Conservation (phyloP, 345 rosid species). For the Lenwebbia sp. region DNA sequence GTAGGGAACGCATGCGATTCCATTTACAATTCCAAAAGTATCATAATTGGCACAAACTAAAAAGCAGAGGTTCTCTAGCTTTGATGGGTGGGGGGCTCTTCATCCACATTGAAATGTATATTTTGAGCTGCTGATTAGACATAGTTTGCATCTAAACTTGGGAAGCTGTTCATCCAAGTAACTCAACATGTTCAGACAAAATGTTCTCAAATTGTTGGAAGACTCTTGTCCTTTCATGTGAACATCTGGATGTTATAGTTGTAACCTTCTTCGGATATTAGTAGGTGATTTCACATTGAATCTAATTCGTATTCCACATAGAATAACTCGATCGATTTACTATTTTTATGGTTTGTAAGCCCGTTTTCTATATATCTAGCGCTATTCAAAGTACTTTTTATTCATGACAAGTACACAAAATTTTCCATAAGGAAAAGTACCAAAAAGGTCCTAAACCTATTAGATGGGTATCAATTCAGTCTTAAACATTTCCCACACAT, state of each 20-base stretch:
- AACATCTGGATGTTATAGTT: background rate
- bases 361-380: background rate
- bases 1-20: background rate
- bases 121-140: background rate
- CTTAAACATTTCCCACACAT: no score
- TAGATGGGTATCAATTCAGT: no score
- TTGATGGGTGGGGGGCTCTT: background rate
- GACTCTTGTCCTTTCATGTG: background rate
- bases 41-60: background rate
- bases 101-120: background rate
- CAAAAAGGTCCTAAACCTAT: no score
- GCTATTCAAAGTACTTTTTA: background rate
- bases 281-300: background rate
- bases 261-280: background rate
- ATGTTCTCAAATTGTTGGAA: background rate
- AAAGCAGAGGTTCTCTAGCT: background rate
- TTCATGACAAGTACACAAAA: background rate
- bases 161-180: background rate
- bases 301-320: background rate
- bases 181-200: background rate
- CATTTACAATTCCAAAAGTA: background rate
- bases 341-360: background rate
- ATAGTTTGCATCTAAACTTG: background rate
- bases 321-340: background rate
- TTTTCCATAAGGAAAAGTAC: background rate